Percentiles rank a stretch among this genome's conserved stretches.
Evolutionary conservation across 768 basidiomycete genomes (phyloP).

Genomic region (Mycena maculata): DNA sequence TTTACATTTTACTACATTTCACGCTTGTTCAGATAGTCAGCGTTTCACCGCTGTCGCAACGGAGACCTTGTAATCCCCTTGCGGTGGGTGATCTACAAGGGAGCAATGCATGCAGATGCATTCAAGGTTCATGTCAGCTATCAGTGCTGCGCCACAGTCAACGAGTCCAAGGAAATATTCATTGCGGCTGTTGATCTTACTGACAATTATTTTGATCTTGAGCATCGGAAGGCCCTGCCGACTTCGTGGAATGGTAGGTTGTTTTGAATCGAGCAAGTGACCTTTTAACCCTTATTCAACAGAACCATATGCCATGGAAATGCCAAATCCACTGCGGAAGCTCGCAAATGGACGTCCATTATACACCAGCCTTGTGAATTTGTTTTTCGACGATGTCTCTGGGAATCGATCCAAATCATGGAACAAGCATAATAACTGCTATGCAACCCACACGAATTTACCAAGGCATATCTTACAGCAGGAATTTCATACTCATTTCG

Average conservation of each 20-base stretch:
- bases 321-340: conserved; percentile 48
- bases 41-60: conserved; percentile 4
- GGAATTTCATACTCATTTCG: conserved; percentile 50
- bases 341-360: conserved; percentile 46
- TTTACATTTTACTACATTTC: too few relatives aligned
- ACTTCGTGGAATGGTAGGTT: background rate
- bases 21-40: too few relatives aligned
- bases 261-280: background rate
- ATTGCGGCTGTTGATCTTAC: background rate
- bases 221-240: background rate
- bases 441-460: conserved; percentile 49
- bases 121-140: background rate
- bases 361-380: conserved; percentile 45
- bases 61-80: conserved; percentile 33
- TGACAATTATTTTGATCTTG: background rate
- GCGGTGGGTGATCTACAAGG: conserved; percentile 29
- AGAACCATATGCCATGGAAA: conserved; percentile 28
- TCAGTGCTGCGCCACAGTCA: background rate
- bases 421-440: conserved; percentile 58
- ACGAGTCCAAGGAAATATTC: background rate
- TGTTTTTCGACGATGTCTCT: conserved; percentile 56
- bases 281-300: background rate
- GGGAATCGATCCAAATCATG: conserved; percentile 57
- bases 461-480: conserved; percentile 49
- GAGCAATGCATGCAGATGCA: conserved; percentile 22